Evolutionary conservation across 192 early-diverging fungal genomes (phyloP), one percentile per base, ranked within the genome.

Genomic region (Globomyces pollinis-pini): DNA sequence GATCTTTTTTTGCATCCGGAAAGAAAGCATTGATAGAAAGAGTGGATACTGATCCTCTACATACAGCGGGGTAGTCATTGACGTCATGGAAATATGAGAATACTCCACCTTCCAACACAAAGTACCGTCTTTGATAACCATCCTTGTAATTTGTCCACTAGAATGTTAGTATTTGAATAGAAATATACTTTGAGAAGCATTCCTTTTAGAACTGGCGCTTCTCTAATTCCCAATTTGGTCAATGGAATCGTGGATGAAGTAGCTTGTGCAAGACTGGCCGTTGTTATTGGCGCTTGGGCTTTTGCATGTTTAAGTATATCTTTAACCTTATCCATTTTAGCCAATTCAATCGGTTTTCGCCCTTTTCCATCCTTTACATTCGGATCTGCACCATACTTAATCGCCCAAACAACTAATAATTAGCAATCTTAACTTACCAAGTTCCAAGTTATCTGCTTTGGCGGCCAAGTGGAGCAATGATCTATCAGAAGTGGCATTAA

Each of bases 111-210:
- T 90, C 88, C 1, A 93, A 74, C 7, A 86, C 87, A 64, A 91
- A 91, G 78, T 86, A 91, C 30, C 88, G 72, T 35, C 74, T 64
- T 59, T 88, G 85, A 75, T 87, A 93, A 36, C 91, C 88, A 39
- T 77, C 66, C 9, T 87, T 83, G 67, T 88, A 89, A 73, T 93
- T 93, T 52, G 86, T 89, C 88, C 88, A 93, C 64, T 54, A n/a
- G 6, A 3, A 20, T n/a, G n/a, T n/a, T n/a, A 15, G 20, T 39
- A 20, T n/a, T 15, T 39, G 2, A 36, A 34, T 12, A 9, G 5
- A 5, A 4, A 24, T 15, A 23, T 54, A 54, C 52, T 31, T 93
- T 93, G 66, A 78, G 64, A 42, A 93, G 77, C 31, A 66, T 76
- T 21, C 86, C 86, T 50, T 71, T 68, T 4, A 84, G 66, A 39